Evolutionary conservation across 257 asterid species (phyloP).

Genomic region (Plectranthus barbatus): DNA sequence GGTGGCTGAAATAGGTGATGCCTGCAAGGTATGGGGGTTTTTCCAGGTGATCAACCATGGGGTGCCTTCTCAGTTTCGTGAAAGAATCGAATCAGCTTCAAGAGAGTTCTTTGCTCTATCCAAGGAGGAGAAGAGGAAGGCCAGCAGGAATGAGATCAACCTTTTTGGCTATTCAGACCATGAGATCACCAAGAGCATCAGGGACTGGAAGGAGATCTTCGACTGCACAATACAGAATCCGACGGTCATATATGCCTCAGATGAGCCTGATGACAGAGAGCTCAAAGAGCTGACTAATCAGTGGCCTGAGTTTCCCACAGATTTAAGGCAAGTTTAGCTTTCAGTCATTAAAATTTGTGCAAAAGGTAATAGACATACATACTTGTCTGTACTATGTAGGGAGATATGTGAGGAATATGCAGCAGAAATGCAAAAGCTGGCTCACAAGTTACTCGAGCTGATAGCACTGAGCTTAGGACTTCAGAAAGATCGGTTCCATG

Average conservation of each 20-base stretch:
- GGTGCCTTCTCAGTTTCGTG: slow-evolving; percentile 36
- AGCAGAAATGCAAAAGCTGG: slow-evolving; percentile 39
- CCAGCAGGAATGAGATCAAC: slow-evolving; percentile 36
- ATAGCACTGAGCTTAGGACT: slow-evolving; percentile 54
- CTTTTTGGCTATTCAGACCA: slow-evolving; percentile 51
- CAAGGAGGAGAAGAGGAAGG: slow-evolving; percentile 52
- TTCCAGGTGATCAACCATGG: slow-evolving; percentile 87
- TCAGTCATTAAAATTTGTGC: background rate
- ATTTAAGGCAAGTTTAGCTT: slow-evolving; percentile 23
- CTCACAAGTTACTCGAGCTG: slow-evolving; percentile 40
- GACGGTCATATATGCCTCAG: slow-evolving; percentile 33
- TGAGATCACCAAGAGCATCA: slow-evolving; percentile 59
- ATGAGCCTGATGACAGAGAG: slow-evolving; percentile 37
- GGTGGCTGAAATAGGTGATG: slow-evolving; percentile 43
- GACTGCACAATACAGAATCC: slow-evolving; percentile 49
- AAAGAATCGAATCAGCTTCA: slow-evolving; percentile 39
- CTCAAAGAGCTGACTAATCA: slow-evolving; percentile 27
- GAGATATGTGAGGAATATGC: slow-evolving; percentile 49
- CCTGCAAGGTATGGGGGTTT: slow-evolving; percentile 62
- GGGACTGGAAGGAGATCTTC: slow-evolving; percentile 78
- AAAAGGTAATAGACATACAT: background rate
- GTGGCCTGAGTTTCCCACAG: slow-evolving; percentile 54
- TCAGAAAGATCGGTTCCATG: slow-evolving; percentile 30
- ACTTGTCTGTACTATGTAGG: slow-evolving; percentile 30
- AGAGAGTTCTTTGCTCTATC: slow-evolving; percentile 44